These are phyloP conservation scores for Talaromyces sp. DNA, from an alignment of 2,329 filamentous ascomycete species.

Conservation along the genomic window DNA sequence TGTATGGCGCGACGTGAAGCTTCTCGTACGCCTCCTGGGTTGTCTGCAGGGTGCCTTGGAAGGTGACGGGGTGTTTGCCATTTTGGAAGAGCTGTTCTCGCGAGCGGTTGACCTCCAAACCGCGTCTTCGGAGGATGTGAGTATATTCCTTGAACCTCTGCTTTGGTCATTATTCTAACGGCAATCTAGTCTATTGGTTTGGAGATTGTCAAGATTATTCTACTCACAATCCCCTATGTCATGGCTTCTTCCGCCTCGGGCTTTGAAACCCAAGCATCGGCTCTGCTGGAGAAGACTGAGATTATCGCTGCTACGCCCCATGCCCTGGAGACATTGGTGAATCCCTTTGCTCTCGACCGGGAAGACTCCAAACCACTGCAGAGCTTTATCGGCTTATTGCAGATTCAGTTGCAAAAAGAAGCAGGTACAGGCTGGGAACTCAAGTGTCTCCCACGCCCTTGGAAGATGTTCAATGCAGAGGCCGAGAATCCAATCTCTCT, in stretches of 20 bases:
- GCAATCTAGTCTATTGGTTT: conserved; percentile 52
- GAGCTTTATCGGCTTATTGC: conserved; percentile 73
- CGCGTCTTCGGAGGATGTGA: conserved; percentile 83
- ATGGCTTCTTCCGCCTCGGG: conserved; percentile 67
- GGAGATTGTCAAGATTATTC: conserved; percentile 93
- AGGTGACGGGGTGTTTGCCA: conserved; percentile 75
- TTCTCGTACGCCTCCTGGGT: conserved; percentile 81
- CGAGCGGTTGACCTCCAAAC: conserved; percentile 91
- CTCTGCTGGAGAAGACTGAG: conserved; percentile 86
- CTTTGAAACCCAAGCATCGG: conserved; percentile 66
- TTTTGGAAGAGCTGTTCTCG: conserved; percentile 84
- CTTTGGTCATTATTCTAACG: conserved; percentile 1
- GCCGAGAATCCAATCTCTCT: conserved; percentile 51
- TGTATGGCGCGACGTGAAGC: conserved; percentile 86
- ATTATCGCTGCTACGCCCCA: conserved; percentile 89
- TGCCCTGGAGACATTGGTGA: conserved; percentile 75
- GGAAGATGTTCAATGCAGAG: conserved; percentile 36
- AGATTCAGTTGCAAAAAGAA: conserved; percentile 78
- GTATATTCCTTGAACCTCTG: conserved; percentile 26
- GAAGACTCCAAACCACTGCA: conserved; percentile 56
- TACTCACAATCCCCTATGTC: conserved; percentile 87
- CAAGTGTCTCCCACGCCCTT: conserved; percentile 54
- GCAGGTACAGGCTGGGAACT: conserved; percentile 69
- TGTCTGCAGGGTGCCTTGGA: conserved; percentile 75
- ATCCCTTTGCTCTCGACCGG: conserved; percentile 63